Percentiles rank a stretch among this genome's conserved stretches.
phyloP scores from a whole-genome alignment of 2,329 filamentous ascomycete genomes.

The Tolypocladium nubicola region DNA sequence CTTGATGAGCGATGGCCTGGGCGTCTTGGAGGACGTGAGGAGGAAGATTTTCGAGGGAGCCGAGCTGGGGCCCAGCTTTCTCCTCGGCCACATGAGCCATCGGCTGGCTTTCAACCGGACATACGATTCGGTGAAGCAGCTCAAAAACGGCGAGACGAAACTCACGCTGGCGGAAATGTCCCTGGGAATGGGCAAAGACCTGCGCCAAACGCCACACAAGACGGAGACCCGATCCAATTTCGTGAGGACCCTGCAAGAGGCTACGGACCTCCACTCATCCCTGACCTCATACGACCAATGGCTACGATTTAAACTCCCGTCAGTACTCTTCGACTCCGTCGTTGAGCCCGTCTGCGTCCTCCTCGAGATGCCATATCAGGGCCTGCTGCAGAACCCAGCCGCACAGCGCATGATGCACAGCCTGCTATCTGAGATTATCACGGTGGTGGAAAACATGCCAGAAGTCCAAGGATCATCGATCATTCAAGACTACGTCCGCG shows the following conservation, averaged over 20 bases:
- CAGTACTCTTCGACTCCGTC: constrained; percentile 63
- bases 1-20: constrained; percentile 73
- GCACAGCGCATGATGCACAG: constrained; percentile 57
- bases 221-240: constrained; percentile 11
- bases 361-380: constrained; percentile 64
- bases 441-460: constrained; percentile 62
- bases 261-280: constrained; percentile 11
- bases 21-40: constrained; percentile 71
- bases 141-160: constrained; percentile 19
- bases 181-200: not conserved
- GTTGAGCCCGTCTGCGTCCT: constrained; percentile 76
- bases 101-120: constrained; percentile 30
- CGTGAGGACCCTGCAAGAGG: constrained; percentile 9
- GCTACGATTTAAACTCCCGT: constrained; percentile 65
- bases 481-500: constrained; percentile 44
- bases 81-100: constrained; percentile 54
- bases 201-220: constrained; percentile 8
- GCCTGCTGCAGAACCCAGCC: constrained; percentile 55
- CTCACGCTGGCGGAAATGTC: constrained; percentile 15
- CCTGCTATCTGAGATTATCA: constrained; percentile 63
- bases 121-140: constrained; percentile 26
- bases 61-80: constrained; percentile 58
- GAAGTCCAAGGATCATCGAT: constrained; percentile 57
- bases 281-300: constrained; percentile 30
- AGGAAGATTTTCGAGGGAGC: constrained; percentile 58